A percentile compares a stretch with the other conserved stretches of the same genome.
Evolutionary conservation across 2,329 filamentous ascomycete genomes (phyloP).

Genomic region (Corniculantispora saksenae): DNA sequence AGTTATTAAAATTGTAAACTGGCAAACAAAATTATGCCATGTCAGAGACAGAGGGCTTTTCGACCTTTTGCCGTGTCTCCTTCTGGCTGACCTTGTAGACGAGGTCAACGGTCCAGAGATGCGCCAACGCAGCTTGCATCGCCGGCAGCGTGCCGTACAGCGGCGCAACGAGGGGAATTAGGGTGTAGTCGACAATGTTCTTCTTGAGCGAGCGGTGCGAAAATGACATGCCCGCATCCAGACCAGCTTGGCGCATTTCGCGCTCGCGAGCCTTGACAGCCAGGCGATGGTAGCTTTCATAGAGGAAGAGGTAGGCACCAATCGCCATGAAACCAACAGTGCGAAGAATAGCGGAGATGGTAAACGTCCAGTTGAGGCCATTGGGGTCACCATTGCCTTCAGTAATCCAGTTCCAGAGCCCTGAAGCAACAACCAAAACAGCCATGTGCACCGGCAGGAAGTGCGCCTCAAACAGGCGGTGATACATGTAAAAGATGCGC

Average conservation of each 20-base stretch:
- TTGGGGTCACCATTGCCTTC: constrained; percentile 53
- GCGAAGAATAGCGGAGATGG: constrained; percentile 60
- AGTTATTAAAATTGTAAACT: constrained; percentile 5
- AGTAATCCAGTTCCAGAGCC: constrained; percentile 58
- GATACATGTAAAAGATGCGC: constrained; percentile 59
- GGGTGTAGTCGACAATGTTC: constrained; percentile 63
- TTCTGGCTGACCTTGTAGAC: constrained; percentile 75
- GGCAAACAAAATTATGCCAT: constrained; percentile 42
- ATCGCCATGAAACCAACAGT: constrained; percentile 63
- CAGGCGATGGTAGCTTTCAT: constrained; percentile 66
- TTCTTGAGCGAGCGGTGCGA: constrained; percentile 56
- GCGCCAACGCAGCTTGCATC: constrained; percentile 66
- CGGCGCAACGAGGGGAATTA: constrained; percentile 68
- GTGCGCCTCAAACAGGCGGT: constrained; percentile 73
- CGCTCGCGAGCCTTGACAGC: constrained; percentile 61
- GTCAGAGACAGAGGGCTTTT: constrained; percentile 44
- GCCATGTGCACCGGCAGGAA: constrained; percentile 70
- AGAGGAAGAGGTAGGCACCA: constrained; percentile 64
- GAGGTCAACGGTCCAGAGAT: constrained; percentile 69
- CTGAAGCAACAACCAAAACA: constrained; percentile 63
- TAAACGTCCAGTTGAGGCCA: constrained; percentile 60
- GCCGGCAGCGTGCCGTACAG: constrained; percentile 68
- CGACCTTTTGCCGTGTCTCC: constrained; percentile 54
- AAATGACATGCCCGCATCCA: constrained; percentile 67
- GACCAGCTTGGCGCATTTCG: constrained; percentile 66